Evolutionary conservation across 2,329 filamentous ascomycete genomes (phyloP).

Genomic region (Cladosporium sp.): DNA sequence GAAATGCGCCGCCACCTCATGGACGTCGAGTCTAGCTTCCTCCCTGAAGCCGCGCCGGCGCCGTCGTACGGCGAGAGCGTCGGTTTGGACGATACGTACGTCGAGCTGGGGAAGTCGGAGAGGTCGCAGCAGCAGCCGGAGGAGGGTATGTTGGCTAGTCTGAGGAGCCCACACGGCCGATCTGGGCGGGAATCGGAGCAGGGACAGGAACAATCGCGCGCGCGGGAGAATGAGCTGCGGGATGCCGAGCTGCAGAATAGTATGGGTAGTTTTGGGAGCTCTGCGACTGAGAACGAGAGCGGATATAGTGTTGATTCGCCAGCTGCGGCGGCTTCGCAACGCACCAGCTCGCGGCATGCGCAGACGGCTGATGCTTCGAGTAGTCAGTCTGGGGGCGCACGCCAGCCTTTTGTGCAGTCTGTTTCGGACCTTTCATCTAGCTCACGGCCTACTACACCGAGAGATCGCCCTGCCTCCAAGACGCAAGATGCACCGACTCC

Average conservation of each 20-base stretch:
- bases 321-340: constrained; percentile 9
- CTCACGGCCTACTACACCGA: neutral
- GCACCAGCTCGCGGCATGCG: neutral
- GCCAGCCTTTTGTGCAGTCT: constrained; percentile 7
- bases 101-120: constrained; percentile 29
- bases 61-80: constrained; percentile 21
- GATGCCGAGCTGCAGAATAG: constrained; percentile 15
- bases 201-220: neutral
- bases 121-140: neutral
- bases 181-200: no score
- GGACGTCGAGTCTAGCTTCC: constrained; percentile 61
- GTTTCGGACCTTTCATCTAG: constrained; percentile 6
- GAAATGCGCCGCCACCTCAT: constrained; percentile 58
- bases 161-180: neutral
- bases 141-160: neutral
- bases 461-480: constrained; percentile 17
- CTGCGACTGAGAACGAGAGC: constrained; percentile 1
- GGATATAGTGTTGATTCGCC: constrained; percentile 8
- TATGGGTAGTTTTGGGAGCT: constrained; percentile 14
- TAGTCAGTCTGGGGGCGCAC: neutral
- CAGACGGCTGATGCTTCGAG: neutral
- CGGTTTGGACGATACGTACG: constrained; percentile 45
- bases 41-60: constrained; percentile 49
- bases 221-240: neutral
- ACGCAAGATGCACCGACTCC: neutral